Conservation (phyloP, 139 green algal genomes). For the Micractinium conductrix region DNA sequence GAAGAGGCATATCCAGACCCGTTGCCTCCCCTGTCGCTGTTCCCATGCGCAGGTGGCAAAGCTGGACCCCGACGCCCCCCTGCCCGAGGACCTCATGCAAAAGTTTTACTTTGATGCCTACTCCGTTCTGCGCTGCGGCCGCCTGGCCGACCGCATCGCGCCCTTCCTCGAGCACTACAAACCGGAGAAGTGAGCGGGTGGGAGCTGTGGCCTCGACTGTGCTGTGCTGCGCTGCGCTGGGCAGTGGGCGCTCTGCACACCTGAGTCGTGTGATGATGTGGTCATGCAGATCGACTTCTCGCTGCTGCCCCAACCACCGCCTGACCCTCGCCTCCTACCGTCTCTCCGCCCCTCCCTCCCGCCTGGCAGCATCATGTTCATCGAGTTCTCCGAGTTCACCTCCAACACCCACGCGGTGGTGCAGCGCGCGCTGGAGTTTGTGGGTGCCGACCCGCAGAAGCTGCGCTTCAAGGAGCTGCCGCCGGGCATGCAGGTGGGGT, state of each 20-base stretch:
- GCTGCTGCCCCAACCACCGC: no score
- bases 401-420: constrained; percentile 60
- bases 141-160: constrained; percentile 63
- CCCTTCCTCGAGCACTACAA: constrained; percentile 73
- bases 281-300: no score
- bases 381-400: constrained; percentile 75
- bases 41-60: constrained; percentile 42
- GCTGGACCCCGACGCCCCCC: constrained; percentile 43
- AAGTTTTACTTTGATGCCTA: constrained; percentile 52
- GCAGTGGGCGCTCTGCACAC: no score
- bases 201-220: no score
- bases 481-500: constrained; percentile 57
- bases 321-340: no score
- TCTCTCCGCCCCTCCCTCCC: no score
- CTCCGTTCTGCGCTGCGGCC: constrained; percentile 57
- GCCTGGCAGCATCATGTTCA: constrained; percentile 79
- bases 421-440: constrained; percentile 63
- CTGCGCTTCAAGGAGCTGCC: constrained; percentile 51
- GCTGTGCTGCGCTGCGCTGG: no score
- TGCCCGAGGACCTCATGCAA: constrained; percentile 63
- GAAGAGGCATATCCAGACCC: no score
- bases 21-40: background rate
- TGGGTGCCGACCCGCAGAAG: constrained; percentile 60
- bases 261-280: no score
- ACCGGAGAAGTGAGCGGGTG: constrained; percentile 61